Base-by-base conservation (phyloP, 106 monocot genomes). In the Iris macrosiphon region DNA sequence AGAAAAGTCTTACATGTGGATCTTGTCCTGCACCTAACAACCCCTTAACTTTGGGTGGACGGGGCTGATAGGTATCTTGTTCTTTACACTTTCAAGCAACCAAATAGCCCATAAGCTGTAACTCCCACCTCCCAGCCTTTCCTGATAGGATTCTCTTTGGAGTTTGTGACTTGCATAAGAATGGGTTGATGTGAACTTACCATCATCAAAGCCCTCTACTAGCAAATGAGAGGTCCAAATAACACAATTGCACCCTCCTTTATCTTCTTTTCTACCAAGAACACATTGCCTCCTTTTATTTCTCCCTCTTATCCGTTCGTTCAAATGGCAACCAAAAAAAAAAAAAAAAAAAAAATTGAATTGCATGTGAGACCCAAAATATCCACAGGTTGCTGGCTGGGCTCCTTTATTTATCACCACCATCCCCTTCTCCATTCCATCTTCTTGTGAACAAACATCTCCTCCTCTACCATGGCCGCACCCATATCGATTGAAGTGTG, bases 401-500 rank as follows among this genome's bases (percentile, higher is more conserved):
- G 45, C 45, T 46, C 39, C 12, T 0, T 39, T 56, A 12, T 7
- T 4, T 8, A 6, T 35, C 34, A 35, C 34, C 13, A 3, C 12
- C 56, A 11, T 35, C 5, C 0, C 15, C 31, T 33, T 23, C 14
- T 6, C 37, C 24, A 10, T 15, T 15, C 22, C 56, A 56, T 14
- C 7, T 31, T 26, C 22, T 25, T 2, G 6, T 48, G 28, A 21
- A 7, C 4, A 5, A 6, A 14, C 19, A 14, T 13, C 4, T n/a
- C 29, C 14, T 16, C 29, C 7, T n/a, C 14, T 50, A n/a, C 22
- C 59, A 88, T 90, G 96, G 88, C 83, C n/a, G 87, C 75, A 60
- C 90, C 96, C 19, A 80, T 98, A 2, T 87, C 90, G 9, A 74
- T 98, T 16, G 79, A 90, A 57, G 89, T 98, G 6, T 98, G 96